Conservation (phyloP, 129 eudicot genomes). For the Heracleum sosnowskyi region DNA sequence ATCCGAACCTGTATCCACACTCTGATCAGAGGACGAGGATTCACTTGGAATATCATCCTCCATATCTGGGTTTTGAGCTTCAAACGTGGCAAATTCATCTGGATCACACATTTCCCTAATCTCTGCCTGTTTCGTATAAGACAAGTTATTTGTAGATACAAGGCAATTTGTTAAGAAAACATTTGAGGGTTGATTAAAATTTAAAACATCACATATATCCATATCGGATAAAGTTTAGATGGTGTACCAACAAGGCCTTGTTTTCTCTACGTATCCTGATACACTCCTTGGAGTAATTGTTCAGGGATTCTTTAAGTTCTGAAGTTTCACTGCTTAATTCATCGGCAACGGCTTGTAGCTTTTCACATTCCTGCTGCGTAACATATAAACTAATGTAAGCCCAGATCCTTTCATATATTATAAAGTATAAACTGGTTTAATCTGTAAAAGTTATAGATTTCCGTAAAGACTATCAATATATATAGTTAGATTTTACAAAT, state of each 20-base stretch:
- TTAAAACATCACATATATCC: neutral
- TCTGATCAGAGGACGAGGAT: neutral
- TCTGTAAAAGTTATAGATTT: neutral
- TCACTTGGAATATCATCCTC: slow-evolving; percentile 9
- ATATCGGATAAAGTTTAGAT: neutral
- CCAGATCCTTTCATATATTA: neutral
- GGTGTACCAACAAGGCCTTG: slow-evolving; percentile 14
- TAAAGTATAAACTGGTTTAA: neutral
- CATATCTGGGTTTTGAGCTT: slow-evolving; percentile 16
- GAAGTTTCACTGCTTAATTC: slow-evolving; percentile 11
- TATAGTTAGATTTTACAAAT: neutral
- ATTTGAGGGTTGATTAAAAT: neutral
- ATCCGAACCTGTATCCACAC: neutral
- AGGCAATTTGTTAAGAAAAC: neutral
- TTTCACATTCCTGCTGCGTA: slow-evolving; percentile 6
- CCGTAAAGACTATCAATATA: neutral
- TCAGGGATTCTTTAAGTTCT: neutral
- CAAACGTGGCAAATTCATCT: slow-evolving; percentile 8
- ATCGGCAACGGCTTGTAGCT: slow-evolving; percentile 3
- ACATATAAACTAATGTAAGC: neutral
- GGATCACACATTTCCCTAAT: slow-evolving; percentile 9
- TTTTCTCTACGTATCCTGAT: slow-evolving; percentile 13
- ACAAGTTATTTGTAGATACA: neutral
- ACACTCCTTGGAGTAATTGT: neutral
- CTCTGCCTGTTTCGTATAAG: slow-evolving; percentile 9